phyloP scores from a whole-genome alignment of 495 filamentous ascomycete genomes.

The Penicillium tannophilum region DNA sequence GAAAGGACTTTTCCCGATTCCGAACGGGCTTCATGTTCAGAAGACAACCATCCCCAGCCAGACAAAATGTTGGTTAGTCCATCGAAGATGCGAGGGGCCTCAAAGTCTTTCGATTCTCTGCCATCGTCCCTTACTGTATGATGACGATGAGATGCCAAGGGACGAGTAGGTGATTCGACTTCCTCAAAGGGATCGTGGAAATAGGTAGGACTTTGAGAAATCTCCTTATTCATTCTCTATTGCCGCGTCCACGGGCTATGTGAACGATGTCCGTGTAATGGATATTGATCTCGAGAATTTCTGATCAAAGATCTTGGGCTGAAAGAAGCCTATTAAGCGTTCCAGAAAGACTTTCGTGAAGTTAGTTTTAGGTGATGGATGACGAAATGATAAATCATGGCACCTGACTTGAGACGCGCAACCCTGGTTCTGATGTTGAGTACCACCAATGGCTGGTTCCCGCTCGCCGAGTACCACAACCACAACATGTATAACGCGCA shows the following conservation, averaged over 20 bases:
- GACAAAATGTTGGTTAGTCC: conserved; percentile 2
- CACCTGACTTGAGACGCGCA: neutral
- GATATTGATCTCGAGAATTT: neutral
- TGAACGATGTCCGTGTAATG: neutral
- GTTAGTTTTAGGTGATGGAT: neutral
- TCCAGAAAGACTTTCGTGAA: too few relatives aligned
- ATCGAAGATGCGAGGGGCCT: conserved; percentile 1
- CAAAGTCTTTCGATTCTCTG: conserved; percentile 6
- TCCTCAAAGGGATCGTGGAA: conserved; percentile 9
- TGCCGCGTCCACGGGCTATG: neutral
- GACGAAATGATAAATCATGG: neutral
- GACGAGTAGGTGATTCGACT: neutral
- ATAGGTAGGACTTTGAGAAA: neutral
- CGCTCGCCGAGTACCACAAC: too few relatives aligned
- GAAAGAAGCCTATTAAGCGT: too few relatives aligned
- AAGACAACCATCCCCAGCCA: conserved; percentile 6
- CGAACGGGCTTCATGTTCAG: neutral
- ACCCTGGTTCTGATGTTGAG: neutral
- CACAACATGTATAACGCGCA: too few relatives aligned
- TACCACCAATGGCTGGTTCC: neutral
- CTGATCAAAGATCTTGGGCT: neutral
- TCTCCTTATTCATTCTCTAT: neutral
- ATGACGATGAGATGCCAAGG: conserved; percentile 7
- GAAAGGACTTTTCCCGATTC: neutral
- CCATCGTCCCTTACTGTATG: conserved; percentile 6